A percentile compares a stretch with the other conserved stretches of the same genome.
These are phyloP conservation scores for Boletus rubescentipes DNA, from an alignment of 768 basidiomycete species.

Conservation along the genomic window DNA sequence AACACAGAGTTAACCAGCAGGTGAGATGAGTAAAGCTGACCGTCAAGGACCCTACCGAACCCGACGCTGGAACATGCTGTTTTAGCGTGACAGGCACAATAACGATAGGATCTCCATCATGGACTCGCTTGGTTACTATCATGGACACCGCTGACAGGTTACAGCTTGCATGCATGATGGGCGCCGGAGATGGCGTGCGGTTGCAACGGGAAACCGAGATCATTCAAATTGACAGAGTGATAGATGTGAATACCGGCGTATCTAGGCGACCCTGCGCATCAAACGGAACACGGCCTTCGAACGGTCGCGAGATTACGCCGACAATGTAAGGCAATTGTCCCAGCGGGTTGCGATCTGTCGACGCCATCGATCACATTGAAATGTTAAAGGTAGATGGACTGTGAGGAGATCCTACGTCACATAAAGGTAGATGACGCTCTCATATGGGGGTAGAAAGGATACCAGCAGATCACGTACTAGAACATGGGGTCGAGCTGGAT, in stretches of 20 bases:
- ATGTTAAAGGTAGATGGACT: background rate
- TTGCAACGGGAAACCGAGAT: background rate
- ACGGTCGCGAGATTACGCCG: background rate
- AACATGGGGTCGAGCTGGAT: background rate
- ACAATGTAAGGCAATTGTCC: background rate
- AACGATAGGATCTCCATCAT: too few relatives aligned
- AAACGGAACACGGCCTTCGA: background rate
- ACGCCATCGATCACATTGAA: conserved; percentile 2
- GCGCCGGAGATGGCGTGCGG: too few relatives aligned
- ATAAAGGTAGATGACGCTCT: conserved; percentile 1
- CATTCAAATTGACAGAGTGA: background rate
- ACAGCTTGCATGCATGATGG: background rate
- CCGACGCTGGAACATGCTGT: too few relatives aligned
- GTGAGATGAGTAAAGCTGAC: too few relatives aligned
- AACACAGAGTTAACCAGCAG: too few relatives aligned
- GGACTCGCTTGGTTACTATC: too few relatives aligned
- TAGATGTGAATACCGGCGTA: background rate
- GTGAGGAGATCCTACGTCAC: conserved; percentile 6
- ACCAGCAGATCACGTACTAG: conserved; percentile 3
- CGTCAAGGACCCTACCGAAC: too few relatives aligned
- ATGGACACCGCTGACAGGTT: background rate
- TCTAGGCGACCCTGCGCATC: background rate
- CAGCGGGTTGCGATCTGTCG: background rate
- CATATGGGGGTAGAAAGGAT: background rate
- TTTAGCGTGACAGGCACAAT: too few relatives aligned